Conservation (phyloP, 352 stramenopile species). For the Phytophthora pistaciae region DNA sequence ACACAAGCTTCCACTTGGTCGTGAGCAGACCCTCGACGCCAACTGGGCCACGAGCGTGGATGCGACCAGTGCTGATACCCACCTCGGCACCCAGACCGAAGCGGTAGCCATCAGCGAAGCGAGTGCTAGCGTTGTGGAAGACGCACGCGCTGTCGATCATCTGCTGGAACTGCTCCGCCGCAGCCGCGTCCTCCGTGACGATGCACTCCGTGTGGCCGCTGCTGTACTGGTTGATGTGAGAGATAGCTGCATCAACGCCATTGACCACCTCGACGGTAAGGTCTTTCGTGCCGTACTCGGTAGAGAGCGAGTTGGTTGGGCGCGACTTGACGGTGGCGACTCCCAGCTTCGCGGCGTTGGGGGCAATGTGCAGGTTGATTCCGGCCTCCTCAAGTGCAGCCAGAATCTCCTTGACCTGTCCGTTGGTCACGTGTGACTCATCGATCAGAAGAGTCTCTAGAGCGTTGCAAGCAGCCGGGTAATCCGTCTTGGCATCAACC, state of each 20-base stretch:
- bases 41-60: conserved; percentile 96
- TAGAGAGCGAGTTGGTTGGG: conserved; percentile 85
- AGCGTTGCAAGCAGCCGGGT: conserved; percentile 98
- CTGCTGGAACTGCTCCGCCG: conserved; percentile 78
- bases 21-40: conserved; percentile 98
- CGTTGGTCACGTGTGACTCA: conserved; percentile 81
- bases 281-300: conserved; percentile 96
- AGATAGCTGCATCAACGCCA: conserved; percentile 91
- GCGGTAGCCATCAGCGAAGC: conserved; percentile 96
- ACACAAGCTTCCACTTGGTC: conserved; percentile 97
- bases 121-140: conserved; percentile 98
- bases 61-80: conserved; percentile 97
- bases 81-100: conserved; percentile 99
- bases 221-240: conserved; percentile 97
- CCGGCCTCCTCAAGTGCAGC: conserved; percentile 86
- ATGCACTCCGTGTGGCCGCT: conserved; percentile 98
- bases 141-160: conserved; percentile 97
- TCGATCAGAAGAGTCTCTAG: conserved; percentile 98
- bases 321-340: conserved; percentile 75
- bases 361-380: conserved; percentile 95
- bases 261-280: conserved; percentile 95
- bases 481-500: conserved; percentile 99
- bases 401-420: conserved; percentile 82
- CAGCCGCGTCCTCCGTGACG: conserved; percentile 92
- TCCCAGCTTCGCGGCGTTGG: conserved; percentile 82